Percentiles rank a stretch among this genome's conserved stretches.
phyloP scores from a whole-genome alignment of 805 yeast species.

The Yarrowia osloensis region DNA sequence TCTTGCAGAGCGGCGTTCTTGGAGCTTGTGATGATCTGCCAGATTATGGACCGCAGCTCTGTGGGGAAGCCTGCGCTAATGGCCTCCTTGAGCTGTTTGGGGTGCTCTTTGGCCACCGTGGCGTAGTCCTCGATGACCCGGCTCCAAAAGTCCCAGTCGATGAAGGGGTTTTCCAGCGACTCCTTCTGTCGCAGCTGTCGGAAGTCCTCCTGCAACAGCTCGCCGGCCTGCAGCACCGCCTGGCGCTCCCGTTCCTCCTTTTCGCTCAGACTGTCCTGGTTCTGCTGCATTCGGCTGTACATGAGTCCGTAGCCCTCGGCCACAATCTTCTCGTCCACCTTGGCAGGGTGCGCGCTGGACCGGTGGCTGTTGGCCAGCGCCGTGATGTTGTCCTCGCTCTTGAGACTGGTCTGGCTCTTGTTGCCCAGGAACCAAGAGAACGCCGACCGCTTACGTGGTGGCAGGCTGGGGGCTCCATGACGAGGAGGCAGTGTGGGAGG shows the following conservation, averaged over 20 bases:
- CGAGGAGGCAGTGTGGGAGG: constrained; percentile 42
- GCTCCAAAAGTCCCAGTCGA: constrained; percentile 74
- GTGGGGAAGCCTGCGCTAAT: constrained; percentile 79
- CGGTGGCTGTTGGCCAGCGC: constrained; percentile 21
- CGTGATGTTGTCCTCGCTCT: constrained; percentile 19
- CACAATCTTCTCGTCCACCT: constrained; percentile 18
- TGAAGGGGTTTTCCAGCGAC: constrained; percentile 27
- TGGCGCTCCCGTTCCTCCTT: constrained; percentile 23
- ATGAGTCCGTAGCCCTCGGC: constrained; percentile 26
- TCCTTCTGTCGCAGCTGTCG: constrained; percentile 9
- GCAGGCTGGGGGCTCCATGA: constrained; percentile 37
- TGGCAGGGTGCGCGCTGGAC: constrained; percentile 8
- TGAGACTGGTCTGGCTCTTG: constrained; percentile 27
- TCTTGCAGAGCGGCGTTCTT: constrained; percentile 66
- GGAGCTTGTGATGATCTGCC: constrained; percentile 87
- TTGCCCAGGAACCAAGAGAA: constrained; percentile 30
- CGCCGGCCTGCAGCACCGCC: constrained; percentile 18
- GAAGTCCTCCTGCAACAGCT: constrained; percentile 21
- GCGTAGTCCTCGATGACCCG: constrained; percentile 74
- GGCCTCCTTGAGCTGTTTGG: constrained; percentile 59
- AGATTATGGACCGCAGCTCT: constrained; percentile 82
- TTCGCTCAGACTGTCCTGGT: constrained; percentile 25
- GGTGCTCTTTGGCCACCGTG: constrained; percentile 61
- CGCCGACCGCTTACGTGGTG: constrained; percentile 28
- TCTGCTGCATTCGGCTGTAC: constrained; percentile 27